phyloP scores from a whole-genome alignment of 2,329 filamentous ascomycete species.

The Cucurbitaria berberidis region DNA sequence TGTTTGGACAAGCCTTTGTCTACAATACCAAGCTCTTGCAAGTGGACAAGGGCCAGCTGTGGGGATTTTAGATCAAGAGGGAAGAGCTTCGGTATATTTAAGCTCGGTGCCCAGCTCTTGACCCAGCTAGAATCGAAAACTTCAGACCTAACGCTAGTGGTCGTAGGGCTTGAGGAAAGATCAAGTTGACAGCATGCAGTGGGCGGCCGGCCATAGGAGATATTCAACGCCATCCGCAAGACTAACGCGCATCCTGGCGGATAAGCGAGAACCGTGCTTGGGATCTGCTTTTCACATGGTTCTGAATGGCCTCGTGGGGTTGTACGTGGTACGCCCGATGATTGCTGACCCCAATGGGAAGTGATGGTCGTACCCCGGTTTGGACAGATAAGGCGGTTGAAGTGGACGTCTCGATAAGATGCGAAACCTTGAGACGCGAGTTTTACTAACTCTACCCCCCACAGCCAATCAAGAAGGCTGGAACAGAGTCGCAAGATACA shows the following conservation, averaged over 20 bases:
- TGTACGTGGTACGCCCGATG: slow-evolving; percentile 5
- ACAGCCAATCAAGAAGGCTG: neutral
- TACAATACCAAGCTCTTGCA: neutral
- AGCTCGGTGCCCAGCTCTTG: slow-evolving; percentile 13
- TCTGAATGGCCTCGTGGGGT: slow-evolving; percentile 21
- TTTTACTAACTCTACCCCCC: slow-evolving; percentile 2
- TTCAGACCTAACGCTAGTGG: neutral
- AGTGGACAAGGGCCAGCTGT: neutral
- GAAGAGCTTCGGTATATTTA: slow-evolving; percentile 15
- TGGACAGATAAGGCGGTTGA: slow-evolving; percentile 14
- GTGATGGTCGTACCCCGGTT: slow-evolving; percentile 11
- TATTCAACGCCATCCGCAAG: slow-evolving; percentile 7
- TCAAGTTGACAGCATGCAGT: slow-evolving; percentile 11
- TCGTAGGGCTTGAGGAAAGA: slow-evolving; percentile 9
- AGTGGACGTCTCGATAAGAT: slow-evolving; percentile 28
- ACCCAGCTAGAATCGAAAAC: neutral
- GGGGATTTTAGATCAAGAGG: neutral
- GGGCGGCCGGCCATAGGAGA: slow-evolving; percentile 6
- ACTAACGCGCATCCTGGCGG: slow-evolving; percentile 3
- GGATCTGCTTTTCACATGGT: slow-evolving; percentile 15
- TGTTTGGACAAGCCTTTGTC: neutral
- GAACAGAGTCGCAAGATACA: neutral
- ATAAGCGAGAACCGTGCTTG: slow-evolving; percentile 13
- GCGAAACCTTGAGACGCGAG: slow-evolving; percentile 12
- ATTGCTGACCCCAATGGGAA: slow-evolving; percentile 15